Percentiles rank a stretch among this genome's conserved stretches.
These are phyloP conservation scores for Umbellularia californica DNA, from an alignment of 164 flowering plant species.

Conservation along the genomic window DNA sequence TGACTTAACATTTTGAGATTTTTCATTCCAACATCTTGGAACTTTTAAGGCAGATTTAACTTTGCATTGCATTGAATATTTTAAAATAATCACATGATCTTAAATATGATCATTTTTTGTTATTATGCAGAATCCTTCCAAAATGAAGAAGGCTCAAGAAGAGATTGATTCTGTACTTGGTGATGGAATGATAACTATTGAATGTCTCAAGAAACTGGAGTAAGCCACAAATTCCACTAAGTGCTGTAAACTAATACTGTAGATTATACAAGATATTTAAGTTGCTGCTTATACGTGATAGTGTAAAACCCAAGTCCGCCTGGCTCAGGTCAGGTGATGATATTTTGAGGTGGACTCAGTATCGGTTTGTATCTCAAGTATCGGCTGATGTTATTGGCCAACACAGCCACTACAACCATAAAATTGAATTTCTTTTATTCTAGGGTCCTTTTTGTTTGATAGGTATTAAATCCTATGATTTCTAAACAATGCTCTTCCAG, in stretches of 20 bases:
- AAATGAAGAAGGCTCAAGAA: conserved; percentile 87
- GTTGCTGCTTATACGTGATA: too few relatives aligned
- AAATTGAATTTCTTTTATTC: too few relatives aligned
- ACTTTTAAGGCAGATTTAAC: background rate
- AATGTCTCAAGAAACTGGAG: conserved; percentile 69
- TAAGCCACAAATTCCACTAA: conserved; percentile 29
- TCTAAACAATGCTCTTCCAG: too few relatives aligned
- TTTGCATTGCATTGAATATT: background rate
- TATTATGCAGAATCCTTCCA: conserved; percentile 68
- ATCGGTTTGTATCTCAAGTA: too few relatives aligned
- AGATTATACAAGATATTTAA: background rate
- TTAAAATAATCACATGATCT: background rate
- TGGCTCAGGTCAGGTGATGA: too few relatives aligned
- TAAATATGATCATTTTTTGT: background rate
- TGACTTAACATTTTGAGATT: background rate
- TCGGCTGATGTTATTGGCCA: too few relatives aligned
- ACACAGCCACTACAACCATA: too few relatives aligned
- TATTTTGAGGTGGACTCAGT: too few relatives aligned
- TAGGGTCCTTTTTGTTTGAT: too few relatives aligned
- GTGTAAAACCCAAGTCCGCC: too few relatives aligned
- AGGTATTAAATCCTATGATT: too few relatives aligned
- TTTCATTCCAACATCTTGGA: background rate
- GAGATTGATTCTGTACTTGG: conserved; percentile 88
- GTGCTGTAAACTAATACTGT: background rate
- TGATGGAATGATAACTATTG: conserved; percentile 47